phyloP scores from a whole-genome alignment of 1,139 yeast genomes.

The Scheffersomyces cryptocercus region DNA sequence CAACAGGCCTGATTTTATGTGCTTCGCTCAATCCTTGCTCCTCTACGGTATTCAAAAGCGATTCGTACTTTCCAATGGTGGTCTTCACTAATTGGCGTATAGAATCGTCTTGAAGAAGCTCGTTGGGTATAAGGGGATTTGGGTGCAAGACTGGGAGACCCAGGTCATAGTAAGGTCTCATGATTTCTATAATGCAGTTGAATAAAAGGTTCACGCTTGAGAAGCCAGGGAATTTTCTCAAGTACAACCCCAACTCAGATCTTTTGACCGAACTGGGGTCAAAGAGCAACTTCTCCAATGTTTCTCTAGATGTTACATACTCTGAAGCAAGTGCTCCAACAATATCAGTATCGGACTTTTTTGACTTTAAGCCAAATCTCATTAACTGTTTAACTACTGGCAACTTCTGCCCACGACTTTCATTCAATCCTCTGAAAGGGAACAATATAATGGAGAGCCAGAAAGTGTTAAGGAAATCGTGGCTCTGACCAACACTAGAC shows the following conservation, averaged over 20 bases:
- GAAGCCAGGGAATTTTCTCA: constrained; percentile 55
- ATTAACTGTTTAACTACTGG: constrained; percentile 46
- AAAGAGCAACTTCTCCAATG: constrained; percentile 18
- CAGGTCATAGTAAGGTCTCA: constrained; percentile 10
- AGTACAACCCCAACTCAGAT: constrained; percentile 59
- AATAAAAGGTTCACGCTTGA: constrained; percentile 47
- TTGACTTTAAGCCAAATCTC: constrained; percentile 70
- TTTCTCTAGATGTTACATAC: constrained; percentile 12
- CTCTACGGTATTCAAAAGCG: constrained; percentile 27
- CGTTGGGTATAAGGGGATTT: constrained; percentile 3
- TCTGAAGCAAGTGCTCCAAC: constrained; percentile 40
- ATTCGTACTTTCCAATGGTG: constrained; percentile 28
- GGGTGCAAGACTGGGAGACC: constrained; percentile 8
- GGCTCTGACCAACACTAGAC: constrained; percentile 10
- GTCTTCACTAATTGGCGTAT: constrained; percentile 3
- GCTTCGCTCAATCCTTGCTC: constrained; percentile 38
- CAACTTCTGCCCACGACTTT: constrained; percentile 30
- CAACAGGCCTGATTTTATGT: constrained; percentile 49
- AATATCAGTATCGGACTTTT: constrained; percentile 55
- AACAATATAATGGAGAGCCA: constrained; percentile 51
- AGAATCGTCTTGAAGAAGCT: constrained; percentile 8
- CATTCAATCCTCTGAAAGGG: constrained; percentile 44
- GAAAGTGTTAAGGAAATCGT: constrained; percentile 32
- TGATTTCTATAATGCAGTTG: constrained; percentile 32
- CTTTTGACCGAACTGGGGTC: constrained; percentile 36